Evolutionary conservation across 352 stramenopile species (phyloP), one percentile per base, ranked within the genome.

Genomic region (Pythium folliculosum): DNA sequence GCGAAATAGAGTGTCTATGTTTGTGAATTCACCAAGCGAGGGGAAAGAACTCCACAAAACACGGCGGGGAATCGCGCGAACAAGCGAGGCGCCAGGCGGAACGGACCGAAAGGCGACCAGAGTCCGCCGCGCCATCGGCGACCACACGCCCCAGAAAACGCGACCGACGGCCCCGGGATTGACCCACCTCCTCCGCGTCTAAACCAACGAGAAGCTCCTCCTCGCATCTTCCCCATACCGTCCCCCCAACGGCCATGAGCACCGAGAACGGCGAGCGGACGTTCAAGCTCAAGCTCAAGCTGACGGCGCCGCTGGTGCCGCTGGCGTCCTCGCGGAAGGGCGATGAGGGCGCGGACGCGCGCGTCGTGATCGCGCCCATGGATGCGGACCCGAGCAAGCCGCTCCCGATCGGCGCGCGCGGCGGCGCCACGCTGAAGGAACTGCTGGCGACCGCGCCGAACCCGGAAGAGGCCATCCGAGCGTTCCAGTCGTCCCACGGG

Each of bases 391-490:
- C 37, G 1, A 30, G 72, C 23, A 78, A 83, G 68, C 78, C 82
- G 63, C 69, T 88, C 55, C 76, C 89, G 37, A 88, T 95, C 22
- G 88, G 88, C 30, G 85, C 84, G 9, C 80, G 77, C 30, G 88
- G 88, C 37, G 88, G 84, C 54, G 80, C 75, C n/a, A 81, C 82
- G 50, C 75, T 96, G 21, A 92, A 94, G 62, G 88, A 92, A 48
- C 69, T 96, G 35, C 74, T 96, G 43, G 91, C 82, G 50, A 96
- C 86, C 8, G 88, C 88, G 30, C 83, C 88, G 32, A 91, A 96
- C 57, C 89, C 89, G 4, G 86, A 94, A 65, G 80, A 89, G 56
- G 88, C 86, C 25, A 96, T 96, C 60, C 80, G 78, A 35, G 80
- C 86, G 47, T 96, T 94, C 74, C 88, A 96, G 63, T 66, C 70